phyloP scores from a whole-genome alignment of 495 filamentous ascomycete genomes.

The Penicillium soppii region DNA sequence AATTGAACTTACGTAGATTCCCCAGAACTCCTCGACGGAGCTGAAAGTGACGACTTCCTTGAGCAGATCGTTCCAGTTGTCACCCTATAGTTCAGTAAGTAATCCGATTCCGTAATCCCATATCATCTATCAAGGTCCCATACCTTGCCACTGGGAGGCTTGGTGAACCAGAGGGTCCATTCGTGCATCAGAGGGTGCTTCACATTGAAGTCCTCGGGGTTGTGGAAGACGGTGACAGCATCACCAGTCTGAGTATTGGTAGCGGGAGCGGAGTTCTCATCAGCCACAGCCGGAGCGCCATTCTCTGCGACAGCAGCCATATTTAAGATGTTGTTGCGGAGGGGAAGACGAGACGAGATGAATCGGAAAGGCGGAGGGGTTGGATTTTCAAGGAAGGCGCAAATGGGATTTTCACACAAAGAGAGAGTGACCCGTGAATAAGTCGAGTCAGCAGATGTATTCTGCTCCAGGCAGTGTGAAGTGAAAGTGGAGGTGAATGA shows the following conservation, averaged over 20 bases:
- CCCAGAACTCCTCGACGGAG: constrained; percentile 99
- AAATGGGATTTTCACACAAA: constrained; percentile 16
- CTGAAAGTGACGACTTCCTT: constrained; percentile 99
- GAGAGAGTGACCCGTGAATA: neutral
- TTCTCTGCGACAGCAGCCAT: constrained; percentile 49
- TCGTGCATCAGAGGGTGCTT: constrained; percentile 95
- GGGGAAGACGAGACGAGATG: constrained; percentile 16
- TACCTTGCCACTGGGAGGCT: constrained; percentile 96
- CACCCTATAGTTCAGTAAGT: constrained; percentile 57
- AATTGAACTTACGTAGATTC: constrained; percentile 78
- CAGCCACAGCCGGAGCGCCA: constrained; percentile 34
- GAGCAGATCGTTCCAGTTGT: constrained; percentile 97
- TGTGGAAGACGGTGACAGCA: constrained; percentile 87
- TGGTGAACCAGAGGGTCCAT: constrained; percentile 99
- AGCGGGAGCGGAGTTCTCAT: constrained; percentile 43
- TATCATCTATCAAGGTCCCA: constrained; percentile 16
- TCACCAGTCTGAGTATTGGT: constrained; percentile 30
- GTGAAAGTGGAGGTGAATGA: constrained; percentile 13
- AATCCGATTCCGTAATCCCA: too few species aligned
- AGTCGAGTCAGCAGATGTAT: constrained; percentile 10
- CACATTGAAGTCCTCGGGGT: constrained; percentile 97
- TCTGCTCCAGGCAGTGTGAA: constrained; percentile 49
- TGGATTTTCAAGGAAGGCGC: constrained; percentile 39
- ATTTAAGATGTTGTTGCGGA: constrained; percentile 17
- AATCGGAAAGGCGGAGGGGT: constrained; percentile 25